phyloP scores from a whole-genome alignment of 140 eudicot species.

The Bidens hawaiensis region DNA sequence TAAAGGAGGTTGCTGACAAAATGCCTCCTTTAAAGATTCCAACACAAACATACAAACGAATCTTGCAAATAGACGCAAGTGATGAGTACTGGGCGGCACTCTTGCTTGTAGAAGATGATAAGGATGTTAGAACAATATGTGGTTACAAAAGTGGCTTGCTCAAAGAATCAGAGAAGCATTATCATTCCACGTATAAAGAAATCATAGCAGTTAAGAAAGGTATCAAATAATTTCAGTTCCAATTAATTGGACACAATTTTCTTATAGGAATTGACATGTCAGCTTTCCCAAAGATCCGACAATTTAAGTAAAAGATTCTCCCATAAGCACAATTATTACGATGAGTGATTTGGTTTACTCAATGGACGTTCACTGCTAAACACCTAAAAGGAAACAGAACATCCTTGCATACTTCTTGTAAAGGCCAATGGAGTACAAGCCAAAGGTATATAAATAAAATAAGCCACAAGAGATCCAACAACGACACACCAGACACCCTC shows the following conservation, averaged over 20 bases:
- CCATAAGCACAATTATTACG: neutral
- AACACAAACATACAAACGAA: neutral
- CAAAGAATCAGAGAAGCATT: neutral
- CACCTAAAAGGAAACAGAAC: neutral
- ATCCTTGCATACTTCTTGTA: neutral
- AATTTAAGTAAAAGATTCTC: slow-evolving; percentile 2
- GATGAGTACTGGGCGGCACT: neutral
- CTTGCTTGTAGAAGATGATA: neutral
- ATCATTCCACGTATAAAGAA: neutral
- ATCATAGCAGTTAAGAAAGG: no score
- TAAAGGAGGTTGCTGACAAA: neutral
- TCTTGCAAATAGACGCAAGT: neutral
- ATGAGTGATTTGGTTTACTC: neutral
- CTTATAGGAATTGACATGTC: neutral
- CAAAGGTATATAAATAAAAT: neutral
- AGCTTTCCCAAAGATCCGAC: neutral
- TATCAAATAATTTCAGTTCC: no score
- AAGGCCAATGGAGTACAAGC: neutral
- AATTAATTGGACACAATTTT: no score
- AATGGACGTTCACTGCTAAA: neutral
- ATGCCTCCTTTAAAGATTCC: neutral
- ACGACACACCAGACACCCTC: no score
- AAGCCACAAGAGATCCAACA: neutral
- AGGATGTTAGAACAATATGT: neutral
- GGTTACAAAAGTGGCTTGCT: neutral